Percentiles rank a stretch among this genome's conserved stretches.
Evolutionary conservation across 2,329 filamentous ascomycete genomes (phyloP).

Genomic region (Intubia oerlemansii): DNA sequence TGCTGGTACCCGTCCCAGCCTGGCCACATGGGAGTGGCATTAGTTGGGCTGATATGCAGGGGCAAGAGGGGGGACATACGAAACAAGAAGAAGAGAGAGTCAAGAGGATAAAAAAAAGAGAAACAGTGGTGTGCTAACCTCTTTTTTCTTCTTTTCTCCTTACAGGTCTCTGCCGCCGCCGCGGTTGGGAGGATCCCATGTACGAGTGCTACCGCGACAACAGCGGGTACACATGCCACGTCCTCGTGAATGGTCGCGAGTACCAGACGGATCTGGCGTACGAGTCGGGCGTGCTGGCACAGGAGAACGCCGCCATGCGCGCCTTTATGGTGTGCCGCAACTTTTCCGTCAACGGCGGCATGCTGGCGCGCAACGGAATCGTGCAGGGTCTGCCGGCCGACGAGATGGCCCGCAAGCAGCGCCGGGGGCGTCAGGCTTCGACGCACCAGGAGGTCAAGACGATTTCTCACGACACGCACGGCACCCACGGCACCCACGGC

Average conservation of each 20-base stretch:
- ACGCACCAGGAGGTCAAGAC: constrained; percentile 20
- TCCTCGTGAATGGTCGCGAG: constrained; percentile 88
- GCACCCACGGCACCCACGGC: no score
- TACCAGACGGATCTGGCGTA: constrained; percentile 83
- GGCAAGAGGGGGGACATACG: no score
- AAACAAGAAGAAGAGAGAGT: no score
- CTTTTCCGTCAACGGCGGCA: constrained; percentile 91
- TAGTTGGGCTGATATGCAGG: constrained; percentile 18
- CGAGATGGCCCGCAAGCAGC: constrained; percentile 25
- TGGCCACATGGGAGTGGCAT: no score
- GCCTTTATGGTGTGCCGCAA: constrained; percentile 96
- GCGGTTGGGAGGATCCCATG: constrained; percentile 77
- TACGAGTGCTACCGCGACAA: constrained; percentile 64
- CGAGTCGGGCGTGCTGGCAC: constrained; percentile 60
- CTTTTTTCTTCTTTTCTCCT: constrained; percentile 14
- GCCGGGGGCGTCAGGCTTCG: constrained; percentile 24
- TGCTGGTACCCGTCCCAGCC: no score
- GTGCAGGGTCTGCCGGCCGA: constrained; percentile 42
- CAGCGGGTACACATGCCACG: constrained; percentile 69
- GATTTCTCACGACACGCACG: no score
- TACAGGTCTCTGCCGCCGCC: constrained; percentile 77
- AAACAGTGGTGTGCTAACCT: constrained; percentile 1
- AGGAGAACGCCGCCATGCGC: constrained; percentile 85
- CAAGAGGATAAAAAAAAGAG: no score
- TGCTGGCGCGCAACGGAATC: constrained; percentile 51